Percentiles rank a stretch among this genome's conserved stretches.
phyloP scores from a whole-genome alignment of 495 filamentous ascomycete genomes.

The Hypoxylon cercidicola region DNA sequence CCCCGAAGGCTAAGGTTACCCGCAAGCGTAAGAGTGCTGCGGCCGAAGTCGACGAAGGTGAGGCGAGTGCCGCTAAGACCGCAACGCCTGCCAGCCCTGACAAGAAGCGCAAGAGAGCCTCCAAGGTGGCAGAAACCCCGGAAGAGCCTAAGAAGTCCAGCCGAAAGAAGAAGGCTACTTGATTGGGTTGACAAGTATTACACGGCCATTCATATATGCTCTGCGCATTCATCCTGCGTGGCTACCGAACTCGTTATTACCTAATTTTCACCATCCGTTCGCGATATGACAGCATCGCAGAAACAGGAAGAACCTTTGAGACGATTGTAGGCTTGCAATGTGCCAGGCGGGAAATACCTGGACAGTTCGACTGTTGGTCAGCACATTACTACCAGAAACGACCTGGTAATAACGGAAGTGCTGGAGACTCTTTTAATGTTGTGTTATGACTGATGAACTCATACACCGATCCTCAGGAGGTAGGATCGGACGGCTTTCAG shows the following conservation, averaged over 20 bases:
- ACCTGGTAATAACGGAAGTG: constrained; percentile 1
- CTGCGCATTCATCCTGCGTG: no score
- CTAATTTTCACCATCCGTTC: no score
- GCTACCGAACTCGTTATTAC: no score
- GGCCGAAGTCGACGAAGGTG: constrained; percentile 57
- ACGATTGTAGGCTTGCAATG: no score
- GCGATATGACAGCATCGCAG: no score
- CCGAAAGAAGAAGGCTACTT: constrained; percentile 58
- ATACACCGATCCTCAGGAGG: not conserved
- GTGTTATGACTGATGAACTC: constrained; percentile 40
- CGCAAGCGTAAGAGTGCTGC: constrained; percentile 63
- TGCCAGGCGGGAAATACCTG: no score
- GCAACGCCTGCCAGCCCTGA: constrained; percentile 62
- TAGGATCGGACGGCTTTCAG: constrained; percentile 1
- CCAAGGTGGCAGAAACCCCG: constrained; percentile 54
- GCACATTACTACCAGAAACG: not conserved
- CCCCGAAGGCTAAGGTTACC: constrained; percentile 56
- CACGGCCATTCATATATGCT: no score
- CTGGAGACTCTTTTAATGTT: constrained; percentile 18
- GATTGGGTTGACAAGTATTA: not conserved
- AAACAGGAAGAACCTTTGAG: no score
- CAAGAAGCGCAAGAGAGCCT: constrained; percentile 74
- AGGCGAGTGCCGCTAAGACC: constrained; percentile 59
- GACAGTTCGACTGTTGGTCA: not conserved
- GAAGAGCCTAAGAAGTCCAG: constrained; percentile 65